Evolutionary conservation across 805 yeast genomes (phyloP), one percentile per base, ranked within the genome.

Genomic region (Cyberlindnera bimundalis): DNA sequence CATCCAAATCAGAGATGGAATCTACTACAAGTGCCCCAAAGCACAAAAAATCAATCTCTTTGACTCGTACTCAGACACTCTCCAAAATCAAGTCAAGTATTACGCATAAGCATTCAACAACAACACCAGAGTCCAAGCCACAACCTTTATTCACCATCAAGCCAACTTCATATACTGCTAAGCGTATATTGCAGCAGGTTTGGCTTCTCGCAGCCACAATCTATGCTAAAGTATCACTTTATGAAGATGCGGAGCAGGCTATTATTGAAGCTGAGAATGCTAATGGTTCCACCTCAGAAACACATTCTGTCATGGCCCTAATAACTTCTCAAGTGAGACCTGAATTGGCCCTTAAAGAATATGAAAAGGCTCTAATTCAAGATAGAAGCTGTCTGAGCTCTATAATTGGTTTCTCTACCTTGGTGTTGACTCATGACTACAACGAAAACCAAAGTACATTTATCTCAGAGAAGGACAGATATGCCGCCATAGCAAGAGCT

Each of bases 151-250:
- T 38, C 36, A 18, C 27, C 38, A 46, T 42, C 33, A 42, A 33
- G 24, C 23, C 42, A 34, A 30, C 33, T n/a, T 23, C 39, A 18
- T 25, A 10, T 2, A 15, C 37, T 18, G 37, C 42, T 6, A 47
- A 41, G 17, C 58, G 51, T 18, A 53, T 78, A 9, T 56, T 80
- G 33, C 87, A 81, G 51, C 68, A 70, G 25, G 55, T 86, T 18
- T 89, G 96, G 96, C 58, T 89, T 36, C 77, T 88, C 76, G 71
- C 86, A 0, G 72, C 88, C 1, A 71, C 73, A 27, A 63, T 87
- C 20, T 88, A 86, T 56, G 64, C 74, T 51, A 73, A 75, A 43
- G 70, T 74, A 6, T 79, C 75, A 1, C 59, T 75, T 29, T 47
- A 64, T 1, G 70, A 66, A 3, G 95, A 87, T 39, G 78, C 90